Percentiles rank a stretch among this genome's conserved stretches.
Conservation (phyloP, 164 flowering plant species). For the Macadamia integrifolia region DNA sequence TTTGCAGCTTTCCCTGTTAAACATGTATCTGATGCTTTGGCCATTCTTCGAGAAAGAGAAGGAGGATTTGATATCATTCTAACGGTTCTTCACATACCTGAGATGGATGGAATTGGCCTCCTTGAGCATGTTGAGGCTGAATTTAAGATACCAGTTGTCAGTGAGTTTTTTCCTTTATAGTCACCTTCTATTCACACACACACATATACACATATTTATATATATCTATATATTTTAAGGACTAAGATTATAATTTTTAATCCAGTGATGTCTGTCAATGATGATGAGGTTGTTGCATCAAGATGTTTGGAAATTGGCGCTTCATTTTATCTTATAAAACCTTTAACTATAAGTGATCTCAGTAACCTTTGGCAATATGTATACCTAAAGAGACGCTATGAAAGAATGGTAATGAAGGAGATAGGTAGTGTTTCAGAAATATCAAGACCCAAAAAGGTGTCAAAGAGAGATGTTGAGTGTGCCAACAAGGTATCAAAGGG, state of each 20-base stretch:
- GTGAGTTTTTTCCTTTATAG: constrained; percentile 9
- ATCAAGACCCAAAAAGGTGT: not conserved
- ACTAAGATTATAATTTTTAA: not conserved
- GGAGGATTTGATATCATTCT: constrained; percentile 19
- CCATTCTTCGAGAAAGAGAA: constrained; percentile 6
- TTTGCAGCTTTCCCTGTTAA: constrained; percentile 4
- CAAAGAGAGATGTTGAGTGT: too few relatives aligned
- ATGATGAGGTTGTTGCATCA: constrained; percentile 1
- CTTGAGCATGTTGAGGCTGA: constrained; percentile 3
- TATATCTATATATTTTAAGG: too few relatives aligned
- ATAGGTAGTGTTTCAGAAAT: not conserved
- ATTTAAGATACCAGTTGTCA: constrained; percentile 8
- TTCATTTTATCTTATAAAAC: constrained; percentile 10
- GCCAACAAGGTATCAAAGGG: not conserved
- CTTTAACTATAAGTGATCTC: constrained; percentile 6
- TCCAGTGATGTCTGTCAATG: constrained; percentile 24
- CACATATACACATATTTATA: too few relatives aligned
- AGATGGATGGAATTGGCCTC: constrained; percentile 16
- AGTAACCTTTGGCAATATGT: constrained; percentile 20
- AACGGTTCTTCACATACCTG: constrained; percentile 16
- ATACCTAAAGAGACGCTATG: not conserved
- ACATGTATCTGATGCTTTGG: constrained; percentile 7
- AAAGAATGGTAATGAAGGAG: not conserved
- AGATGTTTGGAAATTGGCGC: constrained; percentile 16
- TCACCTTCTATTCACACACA: too few relatives aligned